These are phyloP conservation scores for Neurospora sp. DNA, from an alignment of 495 filamentous ascomycete genomes.

Conservation along the genomic window DNA sequence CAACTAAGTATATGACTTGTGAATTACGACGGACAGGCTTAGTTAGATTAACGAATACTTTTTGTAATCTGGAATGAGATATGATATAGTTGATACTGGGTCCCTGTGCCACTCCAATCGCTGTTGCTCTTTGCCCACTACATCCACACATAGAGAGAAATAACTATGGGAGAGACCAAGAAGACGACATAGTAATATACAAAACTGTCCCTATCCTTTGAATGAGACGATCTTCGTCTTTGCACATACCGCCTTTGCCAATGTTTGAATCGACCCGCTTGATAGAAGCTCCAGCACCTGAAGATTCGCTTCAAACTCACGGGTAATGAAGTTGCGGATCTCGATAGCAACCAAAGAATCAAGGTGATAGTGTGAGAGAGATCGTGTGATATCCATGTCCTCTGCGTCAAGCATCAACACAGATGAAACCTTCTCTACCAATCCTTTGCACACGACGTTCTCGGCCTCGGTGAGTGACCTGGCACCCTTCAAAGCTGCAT, in stretches of 20 bases:
- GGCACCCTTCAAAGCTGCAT: conserved; percentile 30
- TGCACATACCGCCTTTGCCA: conserved; percentile 37
- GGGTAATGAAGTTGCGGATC: conserved; percentile 42
- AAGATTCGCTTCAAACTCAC: conserved; percentile 41
- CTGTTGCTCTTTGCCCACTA: not conserved
- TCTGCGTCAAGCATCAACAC: conserved; percentile 43
- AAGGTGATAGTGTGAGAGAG: conserved; percentile 40
- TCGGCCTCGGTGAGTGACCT: conserved; percentile 34
- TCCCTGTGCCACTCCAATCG: not conserved
- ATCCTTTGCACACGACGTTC: conserved; percentile 32
- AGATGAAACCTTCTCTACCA: conserved; percentile 37
- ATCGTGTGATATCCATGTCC: conserved; percentile 38
- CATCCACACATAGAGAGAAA: not conserved
- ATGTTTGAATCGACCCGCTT: conserved; percentile 37
- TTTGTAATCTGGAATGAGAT: not conserved
- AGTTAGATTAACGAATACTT: not conserved
- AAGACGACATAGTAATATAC: not conserved
- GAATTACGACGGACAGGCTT: not conserved
- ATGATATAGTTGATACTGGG: not conserved
- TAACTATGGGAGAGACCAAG: not conserved
- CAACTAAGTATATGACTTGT: not conserved
- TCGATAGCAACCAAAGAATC: conserved; percentile 46
- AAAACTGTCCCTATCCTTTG: not conserved
- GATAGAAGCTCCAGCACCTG: conserved; percentile 43
- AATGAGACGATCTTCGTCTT: conserved; percentile 36